Evolutionary conservation across 2,329 filamentous ascomycete genomes (phyloP).

Genomic region (Cercospora sp.): DNA sequence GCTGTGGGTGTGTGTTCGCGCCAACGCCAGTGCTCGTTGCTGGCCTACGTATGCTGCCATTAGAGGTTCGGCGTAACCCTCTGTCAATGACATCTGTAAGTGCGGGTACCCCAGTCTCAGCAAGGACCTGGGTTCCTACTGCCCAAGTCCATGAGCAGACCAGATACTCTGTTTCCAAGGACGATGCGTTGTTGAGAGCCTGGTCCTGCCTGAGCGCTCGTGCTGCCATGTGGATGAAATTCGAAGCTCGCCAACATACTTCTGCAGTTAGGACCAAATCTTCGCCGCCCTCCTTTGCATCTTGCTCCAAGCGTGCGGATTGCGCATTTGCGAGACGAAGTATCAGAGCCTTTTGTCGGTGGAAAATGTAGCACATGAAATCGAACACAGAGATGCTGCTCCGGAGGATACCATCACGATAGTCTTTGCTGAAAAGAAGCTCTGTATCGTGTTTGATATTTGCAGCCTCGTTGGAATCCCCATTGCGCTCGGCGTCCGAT

Average conservation of each 20-base stretch:
- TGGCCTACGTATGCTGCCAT: constrained; percentile 28
- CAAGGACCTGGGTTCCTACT: constrained; percentile 72
- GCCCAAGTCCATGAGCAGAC: constrained; percentile 78
- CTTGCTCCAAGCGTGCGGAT: constrained; percentile 44
- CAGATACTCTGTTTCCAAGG: constrained; percentile 66
- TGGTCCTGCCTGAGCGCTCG: constrained; percentile 80
- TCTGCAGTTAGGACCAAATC: constrained; percentile 81
- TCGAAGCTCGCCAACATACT: constrained; percentile 76
- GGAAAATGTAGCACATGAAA: constrained; percentile 91
- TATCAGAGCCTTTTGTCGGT: constrained; percentile 79
- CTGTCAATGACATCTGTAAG: constrained; percentile 29
- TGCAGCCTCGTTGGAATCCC: constrained; percentile 17
- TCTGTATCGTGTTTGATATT: constrained; percentile 23
- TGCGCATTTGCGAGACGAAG: constrained; percentile 75
- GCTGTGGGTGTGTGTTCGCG: constrained; percentile 37
- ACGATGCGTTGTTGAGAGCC: background rate
- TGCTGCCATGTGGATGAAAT: constrained; percentile 80
- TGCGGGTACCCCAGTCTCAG: constrained; percentile 59
- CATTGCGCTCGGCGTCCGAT: constrained; percentile 22
- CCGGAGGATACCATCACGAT: constrained; percentile 85
- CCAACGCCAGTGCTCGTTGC: constrained; percentile 35
- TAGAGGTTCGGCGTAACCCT: constrained; percentile 18
- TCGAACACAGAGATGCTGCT: constrained; percentile 97
- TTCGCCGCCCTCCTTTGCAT: constrained; percentile 52
- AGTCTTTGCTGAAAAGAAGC: constrained; percentile 63